Conservation (phyloP, 1,284 basidiomycete species). For the Stereum hirsutum region DNA sequence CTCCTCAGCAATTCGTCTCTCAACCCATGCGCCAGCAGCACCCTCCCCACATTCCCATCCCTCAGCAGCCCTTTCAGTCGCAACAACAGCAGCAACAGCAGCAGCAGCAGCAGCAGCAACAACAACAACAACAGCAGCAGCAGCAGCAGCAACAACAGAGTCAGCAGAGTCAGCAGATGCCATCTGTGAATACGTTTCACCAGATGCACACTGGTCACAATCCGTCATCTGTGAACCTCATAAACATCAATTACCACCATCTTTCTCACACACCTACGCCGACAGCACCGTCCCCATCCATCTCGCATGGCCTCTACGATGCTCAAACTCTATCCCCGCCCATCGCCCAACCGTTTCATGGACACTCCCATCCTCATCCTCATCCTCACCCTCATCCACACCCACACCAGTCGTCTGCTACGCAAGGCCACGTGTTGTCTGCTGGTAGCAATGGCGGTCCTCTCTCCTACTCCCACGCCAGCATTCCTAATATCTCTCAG, state of each 20-base stretch:
- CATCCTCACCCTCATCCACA: conserved; percentile 16
- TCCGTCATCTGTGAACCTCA: conserved; percentile 6
- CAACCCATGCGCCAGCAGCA: conserved; percentile 14
- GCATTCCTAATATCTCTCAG: conserved; percentile 16
- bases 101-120: conserved; percentile 17
- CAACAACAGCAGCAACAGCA: conserved; percentile 14
- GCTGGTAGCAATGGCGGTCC: conserved; percentile 16
- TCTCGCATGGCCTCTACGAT: background rate
- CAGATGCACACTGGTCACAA: background rate
- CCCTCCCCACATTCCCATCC: conserved; percentile 4
- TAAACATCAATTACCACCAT: conserved; percentile 11
- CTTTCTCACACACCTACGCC: conserved; percentile 11
- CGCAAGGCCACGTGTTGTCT: background rate
- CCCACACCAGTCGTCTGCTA: no score
- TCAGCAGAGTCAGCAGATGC: no score
- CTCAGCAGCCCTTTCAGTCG: conserved; percentile 7
- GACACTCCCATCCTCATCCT: conserved; percentile 13
- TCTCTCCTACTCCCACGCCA: conserved; percentile 13
- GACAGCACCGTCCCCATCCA: background rate
- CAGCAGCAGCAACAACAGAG: conserved; percentile 12
- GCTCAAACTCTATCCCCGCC: background rate
- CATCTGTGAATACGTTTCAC: background rate
- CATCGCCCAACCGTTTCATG: background rate
- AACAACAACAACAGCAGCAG: conserved; percentile 11
- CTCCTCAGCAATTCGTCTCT: conserved; percentile 9